Percentiles rank a stretch among this genome's conserved stretches.
Conservation (phyloP, 441 rosid genomes). For the Populus trichocarpa region DNA sequence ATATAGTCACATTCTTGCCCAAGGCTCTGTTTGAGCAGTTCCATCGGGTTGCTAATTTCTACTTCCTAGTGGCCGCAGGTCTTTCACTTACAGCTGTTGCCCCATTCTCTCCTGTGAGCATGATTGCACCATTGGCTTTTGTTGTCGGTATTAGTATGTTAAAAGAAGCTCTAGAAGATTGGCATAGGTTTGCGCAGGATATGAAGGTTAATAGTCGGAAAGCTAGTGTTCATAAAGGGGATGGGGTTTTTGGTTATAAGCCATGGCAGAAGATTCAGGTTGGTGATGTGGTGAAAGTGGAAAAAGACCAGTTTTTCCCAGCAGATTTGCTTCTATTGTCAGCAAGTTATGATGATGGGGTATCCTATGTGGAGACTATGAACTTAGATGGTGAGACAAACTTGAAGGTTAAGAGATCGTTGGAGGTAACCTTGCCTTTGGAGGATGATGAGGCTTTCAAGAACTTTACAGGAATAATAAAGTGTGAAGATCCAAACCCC, state of each 20-base stretch:
- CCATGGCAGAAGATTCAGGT: constrained; percentile 79
- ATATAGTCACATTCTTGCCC: constrained; percentile 71
- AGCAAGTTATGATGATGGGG: constrained; percentile 88
- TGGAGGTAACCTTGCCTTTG: constrained; percentile 67
- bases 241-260: constrained; percentile 57
- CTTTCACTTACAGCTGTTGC: constrained; percentile 81
- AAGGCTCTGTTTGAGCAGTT: constrained; percentile 93
- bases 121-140: constrained; percentile 87
- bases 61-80: constrained; percentile 85
- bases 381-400: constrained; percentile 97
- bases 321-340: constrained; percentile 88
- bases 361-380: constrained; percentile 98
- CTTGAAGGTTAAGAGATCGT: constrained; percentile 82
- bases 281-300: constrained; percentile 84
- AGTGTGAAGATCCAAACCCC: constrained; percentile 94
- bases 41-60: constrained; percentile 89
- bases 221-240: constrained; percentile 56
- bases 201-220: constrained; percentile 78
- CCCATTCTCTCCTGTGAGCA: constrained; percentile 83
- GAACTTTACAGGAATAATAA: constrained; percentile 56
- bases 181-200: constrained; percentile 94
- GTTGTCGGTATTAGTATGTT: constrained; percentile 97
- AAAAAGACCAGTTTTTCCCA: constrained; percentile 88
- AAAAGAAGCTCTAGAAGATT: constrained; percentile 93
- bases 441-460: constrained; percentile 69